Conservation (phyloP, 2,329 filamentous ascomycete species). For the Trichoderma sp. region DNA sequence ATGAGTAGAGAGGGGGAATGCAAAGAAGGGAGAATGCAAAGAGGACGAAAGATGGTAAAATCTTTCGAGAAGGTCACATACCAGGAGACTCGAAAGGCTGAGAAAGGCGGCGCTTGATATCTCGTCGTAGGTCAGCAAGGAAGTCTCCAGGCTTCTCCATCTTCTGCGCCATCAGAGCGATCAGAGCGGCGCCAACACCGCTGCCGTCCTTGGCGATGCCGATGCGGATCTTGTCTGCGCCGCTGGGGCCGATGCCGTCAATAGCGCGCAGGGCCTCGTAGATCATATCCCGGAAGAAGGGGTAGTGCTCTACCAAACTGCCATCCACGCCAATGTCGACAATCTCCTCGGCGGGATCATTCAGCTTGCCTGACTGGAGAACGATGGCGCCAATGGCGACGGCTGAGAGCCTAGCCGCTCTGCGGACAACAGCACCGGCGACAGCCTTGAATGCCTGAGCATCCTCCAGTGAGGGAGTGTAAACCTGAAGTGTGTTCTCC, state of each 20-base stretch:
- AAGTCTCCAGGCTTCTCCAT: conserved; percentile 54
- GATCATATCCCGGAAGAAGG: conserved; percentile 84
- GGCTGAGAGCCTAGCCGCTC: conserved; percentile 82
- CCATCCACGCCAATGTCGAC: conserved; percentile 93
- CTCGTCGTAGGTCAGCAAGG: conserved; percentile 41
- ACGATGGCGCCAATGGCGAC: conserved; percentile 84
- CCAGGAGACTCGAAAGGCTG: conserved; percentile 30
- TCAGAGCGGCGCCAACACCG: conserved; percentile 79
- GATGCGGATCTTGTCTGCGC: conserved; percentile 84
- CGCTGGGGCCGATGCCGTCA: conserved; percentile 70
- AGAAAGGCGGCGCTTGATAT: conserved; percentile 37
- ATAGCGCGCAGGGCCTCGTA: conserved; percentile 76
- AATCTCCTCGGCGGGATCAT: conserved; percentile 62
- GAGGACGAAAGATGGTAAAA: neutral
- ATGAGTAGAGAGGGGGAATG: neutral
- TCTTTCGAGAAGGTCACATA: conserved; percentile 25
- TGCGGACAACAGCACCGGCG: conserved; percentile 78
- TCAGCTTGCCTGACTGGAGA: conserved; percentile 72
- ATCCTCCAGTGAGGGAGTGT: conserved; percentile 75
- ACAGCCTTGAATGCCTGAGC: conserved; percentile 84
- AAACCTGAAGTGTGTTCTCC: conserved; percentile 72
- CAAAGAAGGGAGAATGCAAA: neutral
- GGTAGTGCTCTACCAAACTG: conserved; percentile 92
- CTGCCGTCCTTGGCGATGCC: conserved; percentile 96
- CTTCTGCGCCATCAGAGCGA: conserved; percentile 80